Evolutionary conservation across 371 early-diverging fungal genomes (phyloP), one percentile per base, ranked within the genome.

Genomic region (Thermomucor indicae-seudaticae): DNA sequence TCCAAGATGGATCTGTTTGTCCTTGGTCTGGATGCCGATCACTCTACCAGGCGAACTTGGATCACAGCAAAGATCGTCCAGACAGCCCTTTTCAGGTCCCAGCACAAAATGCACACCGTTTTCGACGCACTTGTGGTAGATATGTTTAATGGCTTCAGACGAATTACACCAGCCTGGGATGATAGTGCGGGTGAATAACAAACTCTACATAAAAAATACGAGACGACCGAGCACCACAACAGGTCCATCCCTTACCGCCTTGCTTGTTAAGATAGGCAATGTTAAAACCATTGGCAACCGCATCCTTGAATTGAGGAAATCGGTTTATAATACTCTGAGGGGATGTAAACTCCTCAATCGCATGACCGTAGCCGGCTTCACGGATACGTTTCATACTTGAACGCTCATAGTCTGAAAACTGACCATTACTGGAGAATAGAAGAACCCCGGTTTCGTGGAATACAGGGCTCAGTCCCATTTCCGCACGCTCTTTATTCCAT

Each of bases 401-500:
- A 3, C 41, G 22, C 44, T 76, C 75, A 43, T 60, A 68, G 8
- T 53, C 45, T 17, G 61, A 57, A 44, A 68, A 59, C 20, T 64
- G 41, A 7, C 56, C 58, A 2, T 49, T 57, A 16, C 46, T 44
- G 8, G 65, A 60, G 28, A 78, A 58, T 32, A 67, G 48, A 10
- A 76, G 41, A 19, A 70, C 53, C 14, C 78, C 78, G n/a, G 67
- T 67, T 43, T 75, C 62, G 44, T 70, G 53, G 41, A 65, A 75
- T 1, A 74, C 57, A 24, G 77, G 64, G 4, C 35, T 20, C 23
- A 39, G 38, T 23, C 55, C 55, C 22, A 57, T 24, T 3, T 25
- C 37, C 16, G 53, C 58, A 16, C 67, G 57, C 31, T 78, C 81
- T 37, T 64, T 46, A 49, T 80, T 78, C 81, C 80, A 80, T 47